Evolutionary conservation across 1,284 basidiomycete species (phyloP).

Genomic region (Baeospora myosura): DNA sequence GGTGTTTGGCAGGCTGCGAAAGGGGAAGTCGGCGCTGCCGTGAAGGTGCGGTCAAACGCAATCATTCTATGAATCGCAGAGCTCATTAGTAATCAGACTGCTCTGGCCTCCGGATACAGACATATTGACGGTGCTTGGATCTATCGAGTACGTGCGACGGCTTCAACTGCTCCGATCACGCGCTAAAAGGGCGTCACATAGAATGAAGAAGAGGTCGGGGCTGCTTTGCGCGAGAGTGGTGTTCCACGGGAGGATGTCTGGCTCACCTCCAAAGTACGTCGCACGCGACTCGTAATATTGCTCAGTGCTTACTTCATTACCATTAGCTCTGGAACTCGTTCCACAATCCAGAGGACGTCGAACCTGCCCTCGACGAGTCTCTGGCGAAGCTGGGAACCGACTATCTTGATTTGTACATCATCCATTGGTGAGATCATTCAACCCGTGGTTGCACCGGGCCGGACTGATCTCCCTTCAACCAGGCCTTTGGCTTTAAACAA

Average conservation of each 20-base stretch:
- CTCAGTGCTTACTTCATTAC: neutral
- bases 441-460: slow-evolving; percentile 3
- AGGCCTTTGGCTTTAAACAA: slow-evolving; percentile 70
- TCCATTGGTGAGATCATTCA: slow-evolving; percentile 64
- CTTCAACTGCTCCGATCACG: neutral
- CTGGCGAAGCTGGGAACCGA: slow-evolving; percentile 61
- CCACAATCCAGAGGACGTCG: slow-evolving; percentile 61
- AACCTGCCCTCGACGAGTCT: slow-evolving; percentile 61
- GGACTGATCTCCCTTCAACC: neutral
- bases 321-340: slow-evolving; percentile 61
- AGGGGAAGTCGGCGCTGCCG: slow-evolving; percentile 51
- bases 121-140: slow-evolving; percentile 76
- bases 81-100: slow-evolving; percentile 28
- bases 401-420: slow-evolving; percentile 75
- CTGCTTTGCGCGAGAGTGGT: slow-evolving; percentile 52
- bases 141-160: slow-evolving; percentile 41
- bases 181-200: slow-evolving; percentile 21
- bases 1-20: slow-evolving; percentile 56
- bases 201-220: slow-evolving; percentile 74
- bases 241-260: slow-evolving; percentile 61
- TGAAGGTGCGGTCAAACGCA: slow-evolving; percentile 34
- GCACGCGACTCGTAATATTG: neutral
- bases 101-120: slow-evolving; percentile 54
- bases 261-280: slow-evolving; percentile 45
- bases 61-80: slow-evolving; percentile 3